Percentiles rank a stretch among this genome's conserved stretches.
Evolutionary conservation across 2,329 filamentous ascomycete species (phyloP).

Genomic region (Aspergillus sp.): DNA sequence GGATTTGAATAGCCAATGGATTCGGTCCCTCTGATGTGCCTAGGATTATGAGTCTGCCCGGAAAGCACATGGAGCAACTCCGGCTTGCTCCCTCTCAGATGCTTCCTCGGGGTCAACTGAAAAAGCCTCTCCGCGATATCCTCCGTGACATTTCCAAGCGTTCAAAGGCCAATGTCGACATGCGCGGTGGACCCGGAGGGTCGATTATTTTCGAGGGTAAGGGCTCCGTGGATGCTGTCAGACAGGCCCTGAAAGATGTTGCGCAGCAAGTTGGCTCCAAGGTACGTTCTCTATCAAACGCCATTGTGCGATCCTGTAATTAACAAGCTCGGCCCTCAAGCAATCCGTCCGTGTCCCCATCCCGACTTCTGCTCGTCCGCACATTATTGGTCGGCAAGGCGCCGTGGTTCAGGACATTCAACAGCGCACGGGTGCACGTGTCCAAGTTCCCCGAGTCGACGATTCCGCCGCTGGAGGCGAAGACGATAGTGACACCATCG

Average conservation of each 20-base stretch:
- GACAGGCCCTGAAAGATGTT: conserved; percentile 82
- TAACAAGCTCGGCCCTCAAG: conserved; percentile 29
- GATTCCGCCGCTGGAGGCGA: conserved; percentile 59
- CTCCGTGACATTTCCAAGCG: conserved; percentile 88
- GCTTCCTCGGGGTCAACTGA: conserved; percentile 68
- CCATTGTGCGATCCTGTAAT: neutral
- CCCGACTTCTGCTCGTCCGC: conserved; percentile 72
- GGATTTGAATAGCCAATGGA: conserved; percentile 14
- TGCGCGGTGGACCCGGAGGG: conserved; percentile 65
- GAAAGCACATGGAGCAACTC: conserved; percentile 72
- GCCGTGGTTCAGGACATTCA: conserved; percentile 84
- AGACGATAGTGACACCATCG: conserved; percentile 69
- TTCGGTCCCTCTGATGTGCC: conserved; percentile 31
- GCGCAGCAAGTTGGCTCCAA: conserved; percentile 81
- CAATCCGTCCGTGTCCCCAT: conserved; percentile 69
- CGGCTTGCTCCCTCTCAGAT: conserved; percentile 69
- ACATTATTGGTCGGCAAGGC: conserved; percentile 90
- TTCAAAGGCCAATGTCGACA: conserved; percentile 77
- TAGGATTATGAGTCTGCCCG: conserved; percentile 67
- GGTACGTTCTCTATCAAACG: conserved; percentile 44
- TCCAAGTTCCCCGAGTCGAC: conserved; percentile 80
- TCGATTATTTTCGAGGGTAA: conserved; percentile 75
- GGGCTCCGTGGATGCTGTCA: conserved; percentile 74
- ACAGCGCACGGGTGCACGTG: conserved; percentile 80
- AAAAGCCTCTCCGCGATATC: conserved; percentile 76